A percentile compares a stretch with the other conserved stretches of the same genome.
phyloP scores from a whole-genome alignment of 495 filamentous ascomycete species.

The Tuber brumale region DNA sequence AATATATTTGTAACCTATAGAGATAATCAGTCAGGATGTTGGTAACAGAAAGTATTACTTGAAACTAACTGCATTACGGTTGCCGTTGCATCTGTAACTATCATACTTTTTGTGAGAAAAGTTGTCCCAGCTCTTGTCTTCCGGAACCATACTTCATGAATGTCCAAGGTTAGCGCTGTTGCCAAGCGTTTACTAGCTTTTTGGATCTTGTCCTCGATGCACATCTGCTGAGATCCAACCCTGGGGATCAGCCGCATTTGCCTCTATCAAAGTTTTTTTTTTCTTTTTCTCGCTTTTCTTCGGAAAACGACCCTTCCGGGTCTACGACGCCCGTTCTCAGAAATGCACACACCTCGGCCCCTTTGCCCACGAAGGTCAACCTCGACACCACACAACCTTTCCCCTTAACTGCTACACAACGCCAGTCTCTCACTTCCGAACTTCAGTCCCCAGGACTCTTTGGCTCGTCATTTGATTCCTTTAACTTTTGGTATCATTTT shows the following conservation, averaged over 20 bases:
- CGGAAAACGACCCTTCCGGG: neutral
- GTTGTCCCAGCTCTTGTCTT: too few relatives aligned
- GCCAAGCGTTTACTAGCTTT: neutral
- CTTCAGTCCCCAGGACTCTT: neutral
- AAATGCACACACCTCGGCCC: neutral
- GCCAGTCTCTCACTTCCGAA: neutral
- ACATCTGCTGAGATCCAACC: neutral
- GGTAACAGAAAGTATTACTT: too few relatives aligned
- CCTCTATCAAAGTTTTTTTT: neutral
- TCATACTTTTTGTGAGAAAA: too few relatives aligned
- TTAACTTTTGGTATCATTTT: neutral
- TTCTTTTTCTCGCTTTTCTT: neutral
- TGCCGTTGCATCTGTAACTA: too few relatives aligned
- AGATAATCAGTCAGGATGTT: too few relatives aligned
- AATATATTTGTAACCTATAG: too few relatives aligned
- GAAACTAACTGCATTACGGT: too few relatives aligned
- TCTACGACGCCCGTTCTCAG: neutral
- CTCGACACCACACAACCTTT: neutral
- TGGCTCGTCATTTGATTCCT: neutral
- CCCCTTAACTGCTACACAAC: neutral
- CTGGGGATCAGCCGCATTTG: neutral
- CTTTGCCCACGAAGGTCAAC: neutral
- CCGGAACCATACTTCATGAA: too few relatives aligned
- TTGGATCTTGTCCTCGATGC: neutral
- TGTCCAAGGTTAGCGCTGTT: neutral